Conservation (phyloP, 2,329 filamentous ascomycete genomes). For the Arachnomyces sp. region DNA sequence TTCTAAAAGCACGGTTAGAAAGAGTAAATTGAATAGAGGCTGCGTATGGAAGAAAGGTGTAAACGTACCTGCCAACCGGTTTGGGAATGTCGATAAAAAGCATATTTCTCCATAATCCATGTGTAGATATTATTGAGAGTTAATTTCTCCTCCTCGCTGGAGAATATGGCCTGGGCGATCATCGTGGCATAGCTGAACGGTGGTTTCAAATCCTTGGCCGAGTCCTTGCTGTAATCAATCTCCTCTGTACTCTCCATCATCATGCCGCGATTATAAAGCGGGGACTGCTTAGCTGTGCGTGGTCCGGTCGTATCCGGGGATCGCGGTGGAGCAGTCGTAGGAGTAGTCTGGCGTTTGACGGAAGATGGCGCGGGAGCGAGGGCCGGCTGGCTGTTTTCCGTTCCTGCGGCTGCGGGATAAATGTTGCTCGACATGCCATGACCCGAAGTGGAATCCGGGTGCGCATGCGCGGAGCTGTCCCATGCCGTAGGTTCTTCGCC, state of each 20-base stretch:
- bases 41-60: background rate
- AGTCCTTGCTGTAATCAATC: slow-evolving; percentile 61
- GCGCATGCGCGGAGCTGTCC: slow-evolving; percentile 32
- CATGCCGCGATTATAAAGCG: slow-evolving; percentile 43
- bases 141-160: slow-evolving; percentile 76
- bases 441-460: slow-evolving; percentile 23
- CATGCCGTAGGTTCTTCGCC: slow-evolving; percentile 33
- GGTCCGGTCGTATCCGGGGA: slow-evolving; percentile 17
- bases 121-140: slow-evolving; percentile 90
- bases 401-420: background rate
- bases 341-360: slow-evolving; percentile 32
- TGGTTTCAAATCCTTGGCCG: slow-evolving; percentile 85
- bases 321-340: slow-evolving; percentile 12
- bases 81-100: slow-evolving; percentile 81
- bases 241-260: slow-evolving; percentile 48
- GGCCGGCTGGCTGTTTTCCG: background rate
- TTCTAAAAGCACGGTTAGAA: slow-evolving; percentile 51
- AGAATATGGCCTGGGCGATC: slow-evolving; percentile 92
- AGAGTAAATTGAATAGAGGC: slow-evolving; percentile 1
- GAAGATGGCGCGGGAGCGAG: slow-evolving; percentile 38
- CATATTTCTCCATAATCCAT: slow-evolving; percentile 84
- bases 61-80: slow-evolving; percentile 80
- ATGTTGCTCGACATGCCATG: slow-evolving; percentile 3
- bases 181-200: slow-evolving; percentile 94
- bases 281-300: slow-evolving; percentile 38